Evolutionary conservation across 352 stramenopile species (phyloP).

Genomic region (Globisporangium paroecandrum): DNA sequence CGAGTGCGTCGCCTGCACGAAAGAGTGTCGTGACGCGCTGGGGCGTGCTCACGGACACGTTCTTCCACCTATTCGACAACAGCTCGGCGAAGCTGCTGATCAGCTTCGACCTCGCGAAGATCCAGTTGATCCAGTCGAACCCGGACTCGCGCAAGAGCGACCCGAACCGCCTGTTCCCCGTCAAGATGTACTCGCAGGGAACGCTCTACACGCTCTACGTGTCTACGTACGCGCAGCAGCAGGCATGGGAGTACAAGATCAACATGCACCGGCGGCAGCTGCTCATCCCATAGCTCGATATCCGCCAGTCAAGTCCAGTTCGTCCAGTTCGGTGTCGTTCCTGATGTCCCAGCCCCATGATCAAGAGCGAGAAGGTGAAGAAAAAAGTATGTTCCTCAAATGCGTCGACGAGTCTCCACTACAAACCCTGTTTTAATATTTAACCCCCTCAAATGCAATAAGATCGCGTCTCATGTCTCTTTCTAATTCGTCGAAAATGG

Average conservation of each 20-base stretch:
- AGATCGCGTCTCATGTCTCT: neutral
- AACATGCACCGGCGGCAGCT: conserved; percentile 64
- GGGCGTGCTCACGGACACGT: conserved; percentile 79
- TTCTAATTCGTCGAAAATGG: conserved; percentile 1
- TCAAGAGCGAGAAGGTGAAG: neutral
- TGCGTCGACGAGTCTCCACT: neutral
- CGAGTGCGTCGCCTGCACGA: conserved; percentile 40
- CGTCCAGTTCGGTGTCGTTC: neutral
- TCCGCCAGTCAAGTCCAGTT: neutral
- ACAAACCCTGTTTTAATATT: conserved; percentile 15
- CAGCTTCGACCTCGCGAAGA: conserved; percentile 74
- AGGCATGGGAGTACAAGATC: conserved; percentile 80
- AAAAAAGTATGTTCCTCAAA: conserved; percentile 5
- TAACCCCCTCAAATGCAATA: conserved; percentile 10
- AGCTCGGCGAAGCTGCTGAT: conserved; percentile 65
- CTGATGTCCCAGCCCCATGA: neutral
- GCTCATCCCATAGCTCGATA: conserved; percentile 52
- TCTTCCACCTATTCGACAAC: conserved; percentile 75
- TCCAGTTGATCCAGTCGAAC: conserved; percentile 68
- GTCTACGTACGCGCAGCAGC: conserved; percentile 72
- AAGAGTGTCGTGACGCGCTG: conserved; percentile 68
- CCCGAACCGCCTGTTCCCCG: conserved; percentile 50
- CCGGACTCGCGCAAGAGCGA: conserved; percentile 38
- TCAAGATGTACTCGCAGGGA: conserved; percentile 72
- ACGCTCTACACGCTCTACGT: conserved; percentile 75